phyloP scores from a whole-genome alignment of 2,329 filamentous ascomycete species.

The Calonectria pseudoturangicola region DNA sequence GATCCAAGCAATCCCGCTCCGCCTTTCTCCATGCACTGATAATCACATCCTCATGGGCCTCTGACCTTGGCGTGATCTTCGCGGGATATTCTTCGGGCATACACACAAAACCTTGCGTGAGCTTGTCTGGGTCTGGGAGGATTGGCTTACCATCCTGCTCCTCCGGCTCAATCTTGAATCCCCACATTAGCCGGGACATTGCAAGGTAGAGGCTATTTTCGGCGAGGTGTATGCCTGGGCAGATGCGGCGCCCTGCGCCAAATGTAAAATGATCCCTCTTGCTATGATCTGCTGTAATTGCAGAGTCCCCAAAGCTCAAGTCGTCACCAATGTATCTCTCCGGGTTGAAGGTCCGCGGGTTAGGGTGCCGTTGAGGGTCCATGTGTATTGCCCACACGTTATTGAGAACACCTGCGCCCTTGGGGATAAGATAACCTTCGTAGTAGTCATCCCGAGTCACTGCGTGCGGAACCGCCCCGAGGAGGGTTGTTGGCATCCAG shows the following conservation, averaged over 20 bases:
- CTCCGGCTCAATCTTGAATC: constrained; percentile 2
- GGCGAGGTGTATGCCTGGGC: not conserved
- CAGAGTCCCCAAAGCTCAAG: constrained; percentile 6
- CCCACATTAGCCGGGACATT: not conserved
- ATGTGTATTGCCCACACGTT: constrained; percentile 17
- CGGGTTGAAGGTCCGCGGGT: not conserved
- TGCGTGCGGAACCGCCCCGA: not conserved
- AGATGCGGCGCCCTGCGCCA: constrained; percentile 5
- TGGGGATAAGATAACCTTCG: constrained; percentile 5
- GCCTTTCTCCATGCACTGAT: constrained; percentile 1
- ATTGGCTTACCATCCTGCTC: not conserved
- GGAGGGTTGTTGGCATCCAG: constrained; percentile 4
- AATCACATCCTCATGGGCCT: constrained; percentile 3
- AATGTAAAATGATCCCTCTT: not conserved
- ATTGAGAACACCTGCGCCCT: not conserved
- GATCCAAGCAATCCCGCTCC: constrained; percentile 9
- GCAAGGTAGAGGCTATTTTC: not conserved
- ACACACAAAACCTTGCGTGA: not conserved
- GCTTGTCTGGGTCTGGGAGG: constrained; percentile 5
- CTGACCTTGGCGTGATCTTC: constrained; percentile 7
- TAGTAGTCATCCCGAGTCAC: constrained; percentile 2
- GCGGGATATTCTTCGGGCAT: constrained; percentile 11
- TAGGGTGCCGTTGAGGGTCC: constrained; percentile 6
- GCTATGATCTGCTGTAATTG: not conserved
- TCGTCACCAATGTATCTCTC: constrained; percentile 6